Base-by-base conservation (phyloP, 2,329 filamentous ascomycete species). In the Botryosphaeria dothidea region DNA sequence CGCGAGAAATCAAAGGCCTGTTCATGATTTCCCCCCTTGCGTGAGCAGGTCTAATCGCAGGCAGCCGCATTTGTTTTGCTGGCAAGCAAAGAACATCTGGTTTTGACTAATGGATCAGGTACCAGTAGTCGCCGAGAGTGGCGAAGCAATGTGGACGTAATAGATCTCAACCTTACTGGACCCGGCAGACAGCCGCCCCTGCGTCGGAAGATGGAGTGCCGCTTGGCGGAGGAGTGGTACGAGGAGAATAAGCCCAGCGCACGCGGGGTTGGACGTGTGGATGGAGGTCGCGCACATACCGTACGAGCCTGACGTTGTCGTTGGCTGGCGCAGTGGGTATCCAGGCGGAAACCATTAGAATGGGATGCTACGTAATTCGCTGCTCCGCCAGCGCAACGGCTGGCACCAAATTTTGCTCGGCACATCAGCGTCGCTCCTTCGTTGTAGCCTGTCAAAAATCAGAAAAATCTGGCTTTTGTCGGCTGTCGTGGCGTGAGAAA, bases 401-500 rank as follows among this genome's bases (percentile, higher is more conserved):
- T 13, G 31, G 17, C 11, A 9, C 46, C 58, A 43, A 38, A 29
- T 19, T 51, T 31, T 62, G 19, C 43, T 21, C 41, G 38, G 56
- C 38, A 31, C 38, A 60, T 46, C 56, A 60, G 27, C 27, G 27
- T 46, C 38, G 49, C 29, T 60, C 41, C 11, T 25, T 17, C 27
- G 15, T 25, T 41, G 17, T 31, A 46, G 56, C 56, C 38, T 34
- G 46, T 41, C 5, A 49, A 15, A n/a, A 36, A 38, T 2, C 34
- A 49, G 43, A 51, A 51, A 58, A 62, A 62, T 62, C 58, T 62
- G 43, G 31, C 58, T 38, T 46, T 62, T 51, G 58, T 62, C 58
- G 58, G 58, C 46, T 62, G 58, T 62, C 58, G 58, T 62, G 58
- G 58, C 58, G 58, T 62, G 58, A 62, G 58, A 51, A 62, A 62